Evolutionary conservation across 1,139 yeast species (phyloP).

Genomic region (Yamadazyma taylorii): DNA sequence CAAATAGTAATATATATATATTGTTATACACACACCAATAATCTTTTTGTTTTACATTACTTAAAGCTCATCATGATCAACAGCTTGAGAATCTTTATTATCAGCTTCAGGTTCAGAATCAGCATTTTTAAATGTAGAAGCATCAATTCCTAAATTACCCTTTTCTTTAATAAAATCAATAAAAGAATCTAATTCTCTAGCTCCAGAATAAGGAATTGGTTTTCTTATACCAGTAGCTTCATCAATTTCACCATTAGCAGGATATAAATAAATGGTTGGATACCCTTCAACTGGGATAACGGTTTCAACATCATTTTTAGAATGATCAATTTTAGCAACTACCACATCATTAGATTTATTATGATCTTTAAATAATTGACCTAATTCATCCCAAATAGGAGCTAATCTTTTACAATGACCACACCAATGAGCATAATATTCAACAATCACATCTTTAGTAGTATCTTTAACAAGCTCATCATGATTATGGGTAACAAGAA

Average conservation of each 20-base stretch:
- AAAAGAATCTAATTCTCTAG: conserved; percentile 74
- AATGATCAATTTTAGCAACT: conserved; percentile 87
- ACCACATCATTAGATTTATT: conserved; percentile 52
- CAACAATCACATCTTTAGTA: conserved; percentile 83
- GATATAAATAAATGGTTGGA: conserved; percentile 91
- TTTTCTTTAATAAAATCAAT: conserved; percentile 66
- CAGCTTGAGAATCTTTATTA: conserved; percentile 16
- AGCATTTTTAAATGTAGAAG: conserved; percentile 29
- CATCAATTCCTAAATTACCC: conserved; percentile 63
- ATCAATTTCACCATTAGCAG: conserved; percentile 79
- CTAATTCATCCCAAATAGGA: conserved; percentile 88
- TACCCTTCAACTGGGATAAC: conserved; percentile 71
- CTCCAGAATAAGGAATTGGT: conserved; percentile 69
- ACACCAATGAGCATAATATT: conserved; percentile 99
- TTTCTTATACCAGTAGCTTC: conserved; percentile 51
- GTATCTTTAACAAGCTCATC: conserved; percentile 65
- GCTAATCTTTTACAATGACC: conserved; percentile 97
- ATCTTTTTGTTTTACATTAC: neutral
- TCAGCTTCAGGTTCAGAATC: conserved; percentile 29
- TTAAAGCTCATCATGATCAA: conserved; percentile 43
- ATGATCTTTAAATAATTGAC: conserved; percentile 58
- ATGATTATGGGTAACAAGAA: conserved; percentile 84
- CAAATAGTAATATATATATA: too few species aligned
- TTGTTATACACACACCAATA: neutral
- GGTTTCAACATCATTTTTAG: conserved; percentile 82